Percentiles rank a stretch among this genome's conserved stretches.
Evolutionary conservation across 1,139 yeast species (phyloP).

Genomic region (Taphrina wiesneri): DNA sequence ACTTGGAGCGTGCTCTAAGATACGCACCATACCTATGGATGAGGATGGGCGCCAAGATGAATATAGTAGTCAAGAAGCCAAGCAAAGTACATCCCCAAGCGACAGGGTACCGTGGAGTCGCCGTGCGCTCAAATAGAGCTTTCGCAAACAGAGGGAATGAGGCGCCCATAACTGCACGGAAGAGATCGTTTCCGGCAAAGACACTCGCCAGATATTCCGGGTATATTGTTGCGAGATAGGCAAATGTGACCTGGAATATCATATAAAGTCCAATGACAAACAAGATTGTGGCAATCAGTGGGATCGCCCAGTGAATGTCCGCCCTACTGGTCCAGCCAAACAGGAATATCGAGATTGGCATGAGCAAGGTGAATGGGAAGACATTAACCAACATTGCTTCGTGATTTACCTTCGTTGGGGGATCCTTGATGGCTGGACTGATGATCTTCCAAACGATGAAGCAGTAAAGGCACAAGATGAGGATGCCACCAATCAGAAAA

Average conservation of each 20-base stretch:
- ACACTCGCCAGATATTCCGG: conserved; percentile 1
- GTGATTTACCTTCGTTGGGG: background rate
- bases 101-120: background rate
- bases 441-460: background rate
- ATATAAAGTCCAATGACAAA: conserved; percentile 55
- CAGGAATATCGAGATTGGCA: conserved; percentile 64
- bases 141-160: background rate
- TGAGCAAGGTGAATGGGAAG: background rate
- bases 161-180: background rate
- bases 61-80: background rate
- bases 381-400: background rate
- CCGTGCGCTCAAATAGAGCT: background rate
- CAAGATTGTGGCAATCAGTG: conserved; percentile 72
- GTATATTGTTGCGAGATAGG: background rate
- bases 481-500: background rate
- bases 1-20: background rate
- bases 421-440: background rate
- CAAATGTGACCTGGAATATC: background rate
- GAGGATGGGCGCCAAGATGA: background rate
- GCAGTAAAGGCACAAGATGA: background rate
- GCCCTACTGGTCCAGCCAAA: conserved; percentile 71
- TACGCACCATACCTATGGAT: background rate
- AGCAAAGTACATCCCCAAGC: background rate
- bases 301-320: conserved; percentile 73
- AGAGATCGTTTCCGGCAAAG: conserved; percentile 10